Base-by-base conservation (phyloP, 148 eudicot species). In the Rhododendron ferrugineum region DNA sequence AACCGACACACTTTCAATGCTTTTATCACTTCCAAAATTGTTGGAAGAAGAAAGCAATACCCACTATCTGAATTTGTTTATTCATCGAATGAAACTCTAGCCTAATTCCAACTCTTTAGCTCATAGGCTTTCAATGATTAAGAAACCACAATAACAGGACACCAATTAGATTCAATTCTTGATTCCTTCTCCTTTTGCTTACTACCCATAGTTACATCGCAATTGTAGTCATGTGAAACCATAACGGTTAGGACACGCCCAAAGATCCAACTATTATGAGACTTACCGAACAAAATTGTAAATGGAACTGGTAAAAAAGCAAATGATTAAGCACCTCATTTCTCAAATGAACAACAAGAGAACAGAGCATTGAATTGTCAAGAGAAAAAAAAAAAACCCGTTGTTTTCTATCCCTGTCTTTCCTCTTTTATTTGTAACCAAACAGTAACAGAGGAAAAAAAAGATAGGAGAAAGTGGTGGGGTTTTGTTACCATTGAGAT, bases 401-500 rank as follows among this genome's bases (percentile, higher is more conserved):
- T 22, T 23, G 11, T 8, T 0, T 62, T n/a, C 0, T 16, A 32
- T 28, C 26, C 30, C 18, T 77, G 20, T 34, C 44, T 23, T 37
- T 13, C 13, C 10, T 44, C 44, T 40, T 78, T 78, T 78, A 54
- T 78, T 2, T 20, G 72, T 30, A n/a, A 78, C 54, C 16, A 78
- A 78, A 78, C 58, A 78, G 7, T 4, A 77, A 44, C 52, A 77
- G 18, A 44, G 52, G 32, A 70, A 13, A 76, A 58, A 58, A 58
- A 64, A 62, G 3, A 56, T 18, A 23, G 30, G 70, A 64, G 70
- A n/a, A 64, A n/a, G 70, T 62, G 13, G 79, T 37, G 44, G 16
- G 14, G 10, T 76, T 52, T 11, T 4, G 3, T 81, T 89, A 95
- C 98, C 97, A 85, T 95, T 95, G 84, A 94, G 97, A 91, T 94